Base-by-base conservation (phyloP, 2,329 filamentous ascomycete genomes). In the Ceratocystiopsis sp. region DNA sequence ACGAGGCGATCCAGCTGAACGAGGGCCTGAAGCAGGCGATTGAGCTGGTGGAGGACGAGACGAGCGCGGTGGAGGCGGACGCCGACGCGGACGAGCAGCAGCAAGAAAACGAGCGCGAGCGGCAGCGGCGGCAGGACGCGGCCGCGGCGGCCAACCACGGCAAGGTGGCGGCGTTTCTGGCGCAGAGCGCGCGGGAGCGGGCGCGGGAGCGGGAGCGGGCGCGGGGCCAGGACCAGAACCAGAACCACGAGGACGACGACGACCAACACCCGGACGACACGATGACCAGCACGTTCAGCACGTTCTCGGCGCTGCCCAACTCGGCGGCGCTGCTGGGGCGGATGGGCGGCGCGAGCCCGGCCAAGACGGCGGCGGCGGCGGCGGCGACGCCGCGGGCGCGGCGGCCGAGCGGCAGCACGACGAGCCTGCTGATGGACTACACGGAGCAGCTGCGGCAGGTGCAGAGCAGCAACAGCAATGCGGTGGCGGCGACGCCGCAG, bases 291-390 rank as follows among this genome's bases (percentile, higher is more conserved):
- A 79, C 79, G 4, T 82, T 93, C 57, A 94, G 85, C 64, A 77
- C 73, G 13, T 95, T 95, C 60, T 95, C 89, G 1, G 85, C 84
- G 10, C 75, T 94, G 43, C 85, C 85, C 7, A 84, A 89, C 53
- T 75, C 19, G 37, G 35, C 40, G 8, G 42, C 19, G 40, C 11
- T 46, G 10, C 35, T 32, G 13, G 32, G 34, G 4, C 4, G 19
- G 7, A 15, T 14, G 10, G 35, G 43, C 32, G 33, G 21, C 29
- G 32, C 14, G 49, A 63, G 91, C 43, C 76, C 78, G 44, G 74
- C 80, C 48, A 80, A 52, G 65, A 61, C 48, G 60, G 50, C 48
- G 52, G 57, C 64, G 54, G 58, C 53, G 29, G 29, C 29, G 29
- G 29, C 17, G 32, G 38, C 42, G 38, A 33, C n/a, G n/a, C 13